Evolutionary conservation across 768 basidiomycete genomes (phyloP).

Genomic region (Strobilomyces echinocephalus): DNA sequence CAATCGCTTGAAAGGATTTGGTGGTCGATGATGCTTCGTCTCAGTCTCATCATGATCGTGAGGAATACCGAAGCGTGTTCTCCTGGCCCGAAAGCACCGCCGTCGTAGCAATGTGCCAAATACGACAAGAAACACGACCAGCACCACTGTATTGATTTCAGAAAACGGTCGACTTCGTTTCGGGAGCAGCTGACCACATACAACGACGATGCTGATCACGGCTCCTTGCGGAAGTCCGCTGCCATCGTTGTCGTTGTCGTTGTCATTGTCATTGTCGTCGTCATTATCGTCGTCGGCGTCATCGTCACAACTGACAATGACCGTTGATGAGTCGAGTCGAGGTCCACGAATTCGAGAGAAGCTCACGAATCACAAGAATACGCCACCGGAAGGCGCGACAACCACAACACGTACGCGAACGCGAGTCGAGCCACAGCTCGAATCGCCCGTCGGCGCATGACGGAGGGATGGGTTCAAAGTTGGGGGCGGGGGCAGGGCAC

Average conservation of each 20-base stretch:
- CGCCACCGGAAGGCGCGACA: constrained; percentile 4
- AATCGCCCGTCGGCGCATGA: constrained; percentile 4
- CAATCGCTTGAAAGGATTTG: neutral
- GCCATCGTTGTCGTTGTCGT: neutral
- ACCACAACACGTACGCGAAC: neutral
- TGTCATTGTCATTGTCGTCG: neutral
- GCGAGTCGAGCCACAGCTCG: neutral
- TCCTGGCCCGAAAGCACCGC: neutral
- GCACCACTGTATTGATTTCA: constrained; percentile 4
- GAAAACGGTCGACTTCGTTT: neutral
- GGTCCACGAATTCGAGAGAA: neutral
- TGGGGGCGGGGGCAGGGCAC: too few relatives aligned
- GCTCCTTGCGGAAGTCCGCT: neutral
- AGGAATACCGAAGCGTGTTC: neutral
- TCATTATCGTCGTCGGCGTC: neutral
- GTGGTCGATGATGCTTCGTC: neutral
- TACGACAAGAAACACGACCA: neutral
- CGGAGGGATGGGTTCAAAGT: too few relatives aligned
- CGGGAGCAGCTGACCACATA: constrained; percentile 8
- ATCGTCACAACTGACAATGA: neutral
- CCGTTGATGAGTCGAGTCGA: neutral
- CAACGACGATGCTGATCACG: neutral
- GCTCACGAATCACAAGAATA: constrained; percentile 15
- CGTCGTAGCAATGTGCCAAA: neutral
- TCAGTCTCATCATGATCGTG: neutral